Evolutionary conservation across 345 rosid species (phyloP).

Genomic region (Citrus sinensis): DNA sequence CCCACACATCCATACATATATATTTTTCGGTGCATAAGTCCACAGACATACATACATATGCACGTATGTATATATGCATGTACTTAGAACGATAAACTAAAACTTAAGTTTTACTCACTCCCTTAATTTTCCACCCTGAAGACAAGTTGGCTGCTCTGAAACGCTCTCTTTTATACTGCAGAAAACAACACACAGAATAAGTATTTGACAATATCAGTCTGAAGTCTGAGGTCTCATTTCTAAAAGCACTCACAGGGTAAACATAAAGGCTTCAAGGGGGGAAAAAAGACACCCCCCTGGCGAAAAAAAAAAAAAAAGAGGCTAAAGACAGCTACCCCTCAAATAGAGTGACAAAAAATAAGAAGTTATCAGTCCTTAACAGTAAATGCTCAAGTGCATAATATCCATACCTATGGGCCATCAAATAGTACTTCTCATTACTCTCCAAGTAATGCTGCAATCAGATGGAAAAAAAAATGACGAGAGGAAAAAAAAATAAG

Average conservation of each 20-base stretch:
- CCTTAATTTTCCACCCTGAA: slow-evolving; percentile 81
- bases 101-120: slow-evolving; percentile 55
- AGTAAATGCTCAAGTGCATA: neutral
- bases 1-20: neutral
- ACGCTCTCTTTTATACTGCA: slow-evolving; percentile 85
- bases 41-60: neutral
- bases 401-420: slow-evolving; percentile 80
- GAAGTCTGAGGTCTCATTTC: neutral
- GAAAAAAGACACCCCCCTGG: too few relatives aligned
- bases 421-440: slow-evolving; percentile 90
- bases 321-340: slow-evolving; percentile 4
- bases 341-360: neutral
- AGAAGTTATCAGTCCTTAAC: neutral
- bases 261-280: neutral
- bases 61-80: neutral
- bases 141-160: slow-evolving; percentile 71
- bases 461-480: slow-evolving; percentile 8
- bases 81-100: neutral
- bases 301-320: neutral
- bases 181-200: slow-evolving; percentile 4
- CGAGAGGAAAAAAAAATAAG: neutral
- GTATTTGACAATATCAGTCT: neutral
- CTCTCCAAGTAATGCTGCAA: slow-evolving; percentile 92
- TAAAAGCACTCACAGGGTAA: neutral
- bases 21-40: neutral